Evolutionary conservation across 2,329 filamentous ascomycete species (phyloP).

Genomic region (Botrytis elliptica): DNA sequence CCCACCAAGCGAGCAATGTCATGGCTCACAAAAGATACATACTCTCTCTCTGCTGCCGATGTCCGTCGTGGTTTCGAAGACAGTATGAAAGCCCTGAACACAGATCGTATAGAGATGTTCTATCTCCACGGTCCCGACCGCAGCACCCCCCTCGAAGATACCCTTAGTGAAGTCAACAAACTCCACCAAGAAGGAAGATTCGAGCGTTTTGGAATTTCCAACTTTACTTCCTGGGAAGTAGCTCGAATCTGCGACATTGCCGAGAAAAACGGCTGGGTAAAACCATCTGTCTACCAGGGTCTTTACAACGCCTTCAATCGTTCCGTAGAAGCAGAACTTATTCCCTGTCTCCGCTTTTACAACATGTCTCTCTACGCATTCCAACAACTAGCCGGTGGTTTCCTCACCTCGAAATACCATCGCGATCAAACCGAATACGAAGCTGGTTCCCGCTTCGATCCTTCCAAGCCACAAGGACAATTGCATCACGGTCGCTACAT

Average conservation of each 20-base stretch:
- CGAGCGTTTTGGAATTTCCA: constrained; percentile 54
- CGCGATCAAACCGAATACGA: constrained; percentile 42
- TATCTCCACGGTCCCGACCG: constrained; percentile 37
- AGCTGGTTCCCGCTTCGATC: constrained; percentile 30
- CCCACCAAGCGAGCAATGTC: constrained; percentile 20
- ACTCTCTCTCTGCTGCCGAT: constrained; percentile 49
- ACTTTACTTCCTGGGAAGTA: constrained; percentile 50
- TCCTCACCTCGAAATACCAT: constrained; percentile 50
- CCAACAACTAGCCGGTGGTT: constrained; percentile 56
- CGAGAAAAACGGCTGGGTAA: constrained; percentile 38
- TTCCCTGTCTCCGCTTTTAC: constrained; percentile 58
- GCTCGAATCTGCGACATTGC: constrained; percentile 39
- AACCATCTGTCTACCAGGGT: constrained; percentile 41
- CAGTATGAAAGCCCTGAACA: constrained; percentile 52
- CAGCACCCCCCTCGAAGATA: constrained; percentile 35
- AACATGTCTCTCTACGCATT: constrained; percentile 61
- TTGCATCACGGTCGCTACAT: constrained; percentile 59
- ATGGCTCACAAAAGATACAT: background rate
- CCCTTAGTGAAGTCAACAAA: constrained; percentile 36
- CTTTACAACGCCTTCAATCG: constrained; percentile 38
- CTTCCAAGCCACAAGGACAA: constrained; percentile 49
- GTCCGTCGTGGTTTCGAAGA: constrained; percentile 51
- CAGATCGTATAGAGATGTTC: constrained; percentile 43
- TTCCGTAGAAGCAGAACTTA: constrained; percentile 61
- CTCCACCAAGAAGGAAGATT: constrained; percentile 38